These are phyloP conservation scores for Didymella arachidicola DNA, from an alignment of 2,329 filamentous ascomycete genomes.

Conservation along the genomic window DNA sequence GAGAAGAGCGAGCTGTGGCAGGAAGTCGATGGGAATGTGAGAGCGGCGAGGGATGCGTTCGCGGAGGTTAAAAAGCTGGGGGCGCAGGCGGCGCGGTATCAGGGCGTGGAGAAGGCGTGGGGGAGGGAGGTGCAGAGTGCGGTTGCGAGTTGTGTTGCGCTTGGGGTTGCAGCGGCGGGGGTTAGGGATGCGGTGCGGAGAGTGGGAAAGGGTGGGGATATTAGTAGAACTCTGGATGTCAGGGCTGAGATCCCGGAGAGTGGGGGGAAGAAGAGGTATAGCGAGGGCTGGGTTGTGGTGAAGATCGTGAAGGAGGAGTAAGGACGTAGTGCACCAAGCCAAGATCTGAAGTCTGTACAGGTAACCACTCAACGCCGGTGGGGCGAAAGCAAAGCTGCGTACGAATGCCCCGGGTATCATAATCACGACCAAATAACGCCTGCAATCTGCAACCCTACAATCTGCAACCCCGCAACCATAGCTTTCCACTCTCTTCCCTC, in stretches of 20 bases:
- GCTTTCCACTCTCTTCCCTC: too few relatives aligned
- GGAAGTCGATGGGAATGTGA: constrained; percentile 40
- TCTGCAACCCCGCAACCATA: too few relatives aligned
- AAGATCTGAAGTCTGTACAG: too few relatives aligned
- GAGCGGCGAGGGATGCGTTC: constrained; percentile 47
- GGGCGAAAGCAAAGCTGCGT: too few relatives aligned
- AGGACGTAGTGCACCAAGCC: background rate
- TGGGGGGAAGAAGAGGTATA: constrained; percentile 52
- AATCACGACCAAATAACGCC: background rate
- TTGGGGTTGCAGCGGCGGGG: constrained; percentile 41
- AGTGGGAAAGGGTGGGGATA: background rate
- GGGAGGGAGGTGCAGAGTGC: constrained; percentile 43
- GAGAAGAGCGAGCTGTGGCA: constrained; percentile 29
- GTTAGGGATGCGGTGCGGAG: constrained; percentile 29
- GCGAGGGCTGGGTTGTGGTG: constrained; percentile 58
- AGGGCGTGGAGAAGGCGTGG: constrained; percentile 52
- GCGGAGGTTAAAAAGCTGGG: constrained; percentile 49
- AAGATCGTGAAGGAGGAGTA: constrained; percentile 41
- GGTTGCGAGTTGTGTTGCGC: constrained; percentile 45
- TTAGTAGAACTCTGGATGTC: constrained; percentile 26
- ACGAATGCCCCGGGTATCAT: background rate
- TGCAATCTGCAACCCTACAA: too few relatives aligned
- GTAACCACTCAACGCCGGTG: too few relatives aligned
- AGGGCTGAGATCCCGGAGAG: constrained; percentile 49
- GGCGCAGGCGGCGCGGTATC: constrained; percentile 41